These are phyloP conservation scores for Soucietia sequanensis DNA, from an alignment of 805 yeast genomes.

Conservation along the genomic window DNA sequence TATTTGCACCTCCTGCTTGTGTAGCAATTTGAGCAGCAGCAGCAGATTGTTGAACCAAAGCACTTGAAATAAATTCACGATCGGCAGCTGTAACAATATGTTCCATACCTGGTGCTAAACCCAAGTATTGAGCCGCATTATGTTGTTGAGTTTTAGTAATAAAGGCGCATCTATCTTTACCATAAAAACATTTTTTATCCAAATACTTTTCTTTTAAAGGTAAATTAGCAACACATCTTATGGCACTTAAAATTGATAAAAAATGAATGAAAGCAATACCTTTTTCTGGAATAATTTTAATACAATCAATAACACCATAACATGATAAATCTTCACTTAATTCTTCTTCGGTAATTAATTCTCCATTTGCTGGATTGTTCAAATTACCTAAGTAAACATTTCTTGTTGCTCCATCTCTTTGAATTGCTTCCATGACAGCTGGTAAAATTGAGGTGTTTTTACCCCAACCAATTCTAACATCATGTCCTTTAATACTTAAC, in stretches of 20 bases:
- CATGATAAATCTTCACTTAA: constrained; percentile 62
- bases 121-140: constrained; percentile 92
- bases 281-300: constrained; percentile 75
- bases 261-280: constrained; percentile 92
- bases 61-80: constrained; percentile 62
- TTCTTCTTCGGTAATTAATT: constrained; percentile 57
- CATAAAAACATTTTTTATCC: constrained; percentile 80
- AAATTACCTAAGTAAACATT: constrained; percentile 87
- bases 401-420: constrained; percentile 87
- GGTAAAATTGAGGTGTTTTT: constrained; percentile 73
- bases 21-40: constrained; percentile 98
- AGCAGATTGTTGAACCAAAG: constrained; percentile 88
- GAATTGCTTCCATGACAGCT: constrained; percentile 70
- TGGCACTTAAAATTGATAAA: constrained; percentile 81
- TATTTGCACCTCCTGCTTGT: constrained; percentile 89
- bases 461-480: constrained; percentile 92
- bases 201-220: constrained; percentile 67
- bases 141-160: constrained; percentile 95
- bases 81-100: constrained; percentile 72
- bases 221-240: constrained; percentile 75
- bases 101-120: constrained; percentile 86
- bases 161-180: constrained; percentile 93
- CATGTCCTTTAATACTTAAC: constrained; percentile 75
- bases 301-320: constrained; percentile 82
- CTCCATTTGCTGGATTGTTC: constrained; percentile 52